Evolutionary conservation across 192 early-diverging fungal genomes (phyloP).

Genomic region (Coemansia sp.): DNA sequence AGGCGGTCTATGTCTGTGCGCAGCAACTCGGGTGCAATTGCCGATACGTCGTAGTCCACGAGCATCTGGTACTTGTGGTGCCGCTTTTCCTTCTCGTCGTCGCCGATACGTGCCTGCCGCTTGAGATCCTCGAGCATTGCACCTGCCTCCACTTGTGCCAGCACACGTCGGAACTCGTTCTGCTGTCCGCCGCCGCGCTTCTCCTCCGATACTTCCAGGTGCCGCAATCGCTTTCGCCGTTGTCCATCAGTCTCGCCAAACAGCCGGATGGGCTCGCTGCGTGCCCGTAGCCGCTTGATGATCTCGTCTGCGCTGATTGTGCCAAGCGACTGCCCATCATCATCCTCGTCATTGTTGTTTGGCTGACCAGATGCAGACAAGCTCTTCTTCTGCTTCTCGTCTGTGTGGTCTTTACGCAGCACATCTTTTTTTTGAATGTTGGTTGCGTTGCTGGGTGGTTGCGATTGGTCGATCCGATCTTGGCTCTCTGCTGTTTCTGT

Average conservation of each 20-base stretch:
- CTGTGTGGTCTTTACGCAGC: not conserved
- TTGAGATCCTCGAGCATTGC: slow-evolving; percentile 74
- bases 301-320: slow-evolving; percentile 72
- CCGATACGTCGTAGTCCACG: slow-evolving; percentile 63
- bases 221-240: slow-evolving; percentile 76
- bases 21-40: slow-evolving; percentile 70
- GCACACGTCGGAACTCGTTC: slow-evolving; percentile 85
- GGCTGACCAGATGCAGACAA: not conserved
- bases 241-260: slow-evolving; percentile 87
- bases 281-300: slow-evolving; percentile 76
- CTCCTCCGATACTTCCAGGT: slow-evolving; percentile 82
- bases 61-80: slow-evolving; percentile 46
- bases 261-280: slow-evolving; percentile 85
- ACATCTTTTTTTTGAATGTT: not conserved
- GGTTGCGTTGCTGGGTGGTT: not conserved
- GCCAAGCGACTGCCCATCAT: slow-evolving; percentile 1
- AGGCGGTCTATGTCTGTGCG: slow-evolving; percentile 76
- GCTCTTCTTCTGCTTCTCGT: not conserved
- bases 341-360: slow-evolving; percentile 3
- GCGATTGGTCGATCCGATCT: not conserved
- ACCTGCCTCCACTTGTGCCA: slow-evolving; percentile 82
- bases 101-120: slow-evolving; percentile 54
- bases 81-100: slow-evolving; percentile 38
- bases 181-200: slow-evolving; percentile 71
- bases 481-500: slow-evolving; percentile 41